These are phyloP conservation scores for Penicillium sp. DNA, from an alignment of 2,329 filamentous ascomycete genomes.

Conservation along the genomic window DNA sequence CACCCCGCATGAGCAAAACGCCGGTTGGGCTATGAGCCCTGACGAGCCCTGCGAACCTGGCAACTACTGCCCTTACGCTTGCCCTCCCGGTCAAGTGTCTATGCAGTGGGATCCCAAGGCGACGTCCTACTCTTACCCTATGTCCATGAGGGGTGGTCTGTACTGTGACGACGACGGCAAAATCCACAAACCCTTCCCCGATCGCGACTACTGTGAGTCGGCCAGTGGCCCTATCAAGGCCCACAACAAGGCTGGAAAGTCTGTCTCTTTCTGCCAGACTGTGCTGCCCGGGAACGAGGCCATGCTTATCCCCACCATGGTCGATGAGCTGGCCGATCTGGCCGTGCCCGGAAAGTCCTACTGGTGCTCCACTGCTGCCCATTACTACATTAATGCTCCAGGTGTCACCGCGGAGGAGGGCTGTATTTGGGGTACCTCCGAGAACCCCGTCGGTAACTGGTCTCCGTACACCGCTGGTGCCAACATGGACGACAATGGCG, in stretches of 20 bases:
- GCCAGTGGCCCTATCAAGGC: slow-evolving; percentile 65
- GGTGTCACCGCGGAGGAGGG: slow-evolving; percentile 59
- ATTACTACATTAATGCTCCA: slow-evolving; percentile 77
- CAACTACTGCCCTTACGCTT: slow-evolving; percentile 73
- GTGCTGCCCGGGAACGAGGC: slow-evolving; percentile 75
- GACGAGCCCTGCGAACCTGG: slow-evolving; percentile 66
- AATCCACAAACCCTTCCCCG: slow-evolving; percentile 66
- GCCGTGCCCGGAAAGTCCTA: slow-evolving; percentile 69
- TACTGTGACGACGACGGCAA: slow-evolving; percentile 67
- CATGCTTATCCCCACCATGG: slow-evolving; percentile 76
- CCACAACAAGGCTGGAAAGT: slow-evolving; percentile 61
- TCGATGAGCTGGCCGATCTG: slow-evolving; percentile 56
- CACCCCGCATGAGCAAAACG: slow-evolving; percentile 63
- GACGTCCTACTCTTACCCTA: slow-evolving; percentile 62
- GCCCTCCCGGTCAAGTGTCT: slow-evolving; percentile 71
- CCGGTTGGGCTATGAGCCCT: slow-evolving; percentile 76
- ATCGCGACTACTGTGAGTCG: slow-evolving; percentile 66
- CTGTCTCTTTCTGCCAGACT: slow-evolving; percentile 74
- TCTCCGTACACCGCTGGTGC: slow-evolving; percentile 71
- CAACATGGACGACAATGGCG: slow-evolving; percentile 63
- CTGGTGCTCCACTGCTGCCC: slow-evolving; percentile 70
- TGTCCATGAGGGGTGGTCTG: slow-evolving; percentile 73
- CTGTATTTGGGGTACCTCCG: slow-evolving; percentile 68
- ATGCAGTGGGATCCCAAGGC: slow-evolving; percentile 74
- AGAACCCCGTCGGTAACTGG: slow-evolving; percentile 70